Percentiles rank a stretch among this genome's conserved stretches.
phyloP scores from a whole-genome alignment of 1,284 basidiomycete genomes.

The Puccinia brachypodii region DNA sequence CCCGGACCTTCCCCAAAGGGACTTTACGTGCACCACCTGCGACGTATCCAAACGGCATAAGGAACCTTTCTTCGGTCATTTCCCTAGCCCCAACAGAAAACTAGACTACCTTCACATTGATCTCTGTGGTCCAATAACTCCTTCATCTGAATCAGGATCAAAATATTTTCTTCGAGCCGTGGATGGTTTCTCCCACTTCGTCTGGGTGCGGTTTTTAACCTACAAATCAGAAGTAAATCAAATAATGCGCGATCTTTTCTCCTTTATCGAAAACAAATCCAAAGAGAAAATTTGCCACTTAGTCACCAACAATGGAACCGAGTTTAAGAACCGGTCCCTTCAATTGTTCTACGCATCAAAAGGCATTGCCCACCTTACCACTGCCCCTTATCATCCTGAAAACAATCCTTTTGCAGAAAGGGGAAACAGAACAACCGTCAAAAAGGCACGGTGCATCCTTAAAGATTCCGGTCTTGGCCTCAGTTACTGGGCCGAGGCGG shows the following conservation, averaged over 20 bases:
- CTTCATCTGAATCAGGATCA: neutral
- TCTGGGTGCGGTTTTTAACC: neutral
- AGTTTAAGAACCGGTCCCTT: neutral
- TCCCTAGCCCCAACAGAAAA: neutral
- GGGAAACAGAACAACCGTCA: constrained; percentile 6
- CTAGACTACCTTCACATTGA: neutral
- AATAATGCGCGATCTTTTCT: neutral
- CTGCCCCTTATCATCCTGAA: constrained; percentile 13
- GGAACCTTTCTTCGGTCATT: neutral
- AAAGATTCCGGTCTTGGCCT: neutral
- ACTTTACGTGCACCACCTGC: neutral
- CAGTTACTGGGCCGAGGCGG: neutral
- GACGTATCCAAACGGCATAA: neutral
- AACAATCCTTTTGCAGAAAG: neutral
- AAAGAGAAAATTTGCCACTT: neutral
- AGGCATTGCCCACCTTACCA: neutral
- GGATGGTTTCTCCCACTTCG: neutral
- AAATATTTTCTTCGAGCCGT: neutral
- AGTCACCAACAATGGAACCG: neutral
- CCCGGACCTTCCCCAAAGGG: neutral
- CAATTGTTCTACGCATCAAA: neutral
- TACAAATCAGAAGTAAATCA: neutral
- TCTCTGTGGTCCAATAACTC: neutral
- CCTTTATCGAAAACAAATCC: neutral
- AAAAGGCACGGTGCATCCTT: neutral